These are phyloP conservation scores for Verticillium klebahnii DNA, from an alignment of 2,329 filamentous ascomycete species.

Conservation along the genomic window DNA sequence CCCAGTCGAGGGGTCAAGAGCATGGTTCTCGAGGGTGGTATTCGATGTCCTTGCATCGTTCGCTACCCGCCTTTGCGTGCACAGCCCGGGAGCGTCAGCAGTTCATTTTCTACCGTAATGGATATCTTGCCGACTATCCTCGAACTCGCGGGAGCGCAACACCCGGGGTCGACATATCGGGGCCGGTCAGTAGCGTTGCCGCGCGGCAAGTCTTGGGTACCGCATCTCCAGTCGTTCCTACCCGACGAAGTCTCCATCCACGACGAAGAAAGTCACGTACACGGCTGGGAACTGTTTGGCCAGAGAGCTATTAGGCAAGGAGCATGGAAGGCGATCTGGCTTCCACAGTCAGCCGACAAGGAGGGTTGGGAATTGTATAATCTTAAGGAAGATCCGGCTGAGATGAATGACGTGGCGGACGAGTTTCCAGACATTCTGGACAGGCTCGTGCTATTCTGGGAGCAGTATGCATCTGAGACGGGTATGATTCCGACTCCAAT, in stretches of 20 bases:
- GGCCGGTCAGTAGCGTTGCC: slow-evolving; percentile 45
- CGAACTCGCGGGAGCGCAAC: slow-evolving; percentile 37
- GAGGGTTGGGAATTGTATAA: slow-evolving; percentile 56
- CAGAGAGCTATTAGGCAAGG: slow-evolving; percentile 47
- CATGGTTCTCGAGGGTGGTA: slow-evolving; percentile 38
- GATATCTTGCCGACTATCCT: slow-evolving; percentile 44
- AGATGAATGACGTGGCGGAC: slow-evolving; percentile 40
- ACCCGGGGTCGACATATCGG: slow-evolving; percentile 28
- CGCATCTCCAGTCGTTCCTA: slow-evolving; percentile 22
- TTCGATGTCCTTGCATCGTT: slow-evolving; percentile 44
- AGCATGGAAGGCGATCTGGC: slow-evolving; percentile 54
- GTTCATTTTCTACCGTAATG: slow-evolving; percentile 46
- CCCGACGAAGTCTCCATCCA: slow-evolving; percentile 27
- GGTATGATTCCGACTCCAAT: not conserved
- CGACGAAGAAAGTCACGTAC: slow-evolving; percentile 43
- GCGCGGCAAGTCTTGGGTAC: slow-evolving; percentile 42
- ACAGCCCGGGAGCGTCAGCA: slow-evolving; percentile 25
- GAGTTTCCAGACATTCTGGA: slow-evolving; percentile 36
- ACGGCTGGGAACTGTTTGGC: slow-evolving; percentile 52
- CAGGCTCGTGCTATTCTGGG: slow-evolving; percentile 48
- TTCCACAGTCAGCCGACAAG: slow-evolving; percentile 32
- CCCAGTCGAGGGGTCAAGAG: slow-evolving; percentile 25
- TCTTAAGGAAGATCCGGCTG: slow-evolving; percentile 44
- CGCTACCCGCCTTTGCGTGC: slow-evolving; percentile 8
- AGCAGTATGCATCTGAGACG: slow-evolving; percentile 37